These are phyloP conservation scores for Cajanus cajan DNA, from an alignment of 306 rosid species.

Conservation along the genomic window DNA sequence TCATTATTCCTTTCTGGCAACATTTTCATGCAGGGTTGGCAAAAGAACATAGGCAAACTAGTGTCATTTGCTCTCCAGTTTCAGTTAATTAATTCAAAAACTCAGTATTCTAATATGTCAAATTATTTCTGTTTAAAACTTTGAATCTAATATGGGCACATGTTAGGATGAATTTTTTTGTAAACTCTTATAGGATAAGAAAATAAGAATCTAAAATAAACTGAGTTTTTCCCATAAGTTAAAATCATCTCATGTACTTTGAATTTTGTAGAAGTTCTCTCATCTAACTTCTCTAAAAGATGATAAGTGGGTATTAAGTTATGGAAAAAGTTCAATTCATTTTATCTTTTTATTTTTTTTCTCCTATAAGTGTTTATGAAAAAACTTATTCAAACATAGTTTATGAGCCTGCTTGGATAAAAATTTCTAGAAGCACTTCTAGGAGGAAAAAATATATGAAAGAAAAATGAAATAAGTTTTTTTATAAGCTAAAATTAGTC, in stretches of 20 bases:
- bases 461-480: no score
- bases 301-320: no score
- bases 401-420: no score
- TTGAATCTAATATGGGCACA: not conserved
- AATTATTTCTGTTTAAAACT: not conserved
- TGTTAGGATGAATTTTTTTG: no score
- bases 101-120: not conserved
- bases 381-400: no score
- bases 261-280: not conserved
- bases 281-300: not conserved
- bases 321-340: no score
- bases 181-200: not conserved
- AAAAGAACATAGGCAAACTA: not conserved
- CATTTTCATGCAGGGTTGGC: not conserved
- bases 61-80: not conserved
- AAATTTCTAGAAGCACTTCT: no score
- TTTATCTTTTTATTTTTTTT: no score
- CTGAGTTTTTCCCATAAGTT: not conserved
- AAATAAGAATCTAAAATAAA: no score
- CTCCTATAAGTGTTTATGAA: no score
- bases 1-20: constrained; percentile 15
- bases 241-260: not conserved
- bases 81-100: not conserved
- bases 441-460: no score
- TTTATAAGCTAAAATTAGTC: no score